phyloP scores from a whole-genome alignment of 2,329 filamentous ascomycete species.

The Trichophyton verrucosum region DNA sequence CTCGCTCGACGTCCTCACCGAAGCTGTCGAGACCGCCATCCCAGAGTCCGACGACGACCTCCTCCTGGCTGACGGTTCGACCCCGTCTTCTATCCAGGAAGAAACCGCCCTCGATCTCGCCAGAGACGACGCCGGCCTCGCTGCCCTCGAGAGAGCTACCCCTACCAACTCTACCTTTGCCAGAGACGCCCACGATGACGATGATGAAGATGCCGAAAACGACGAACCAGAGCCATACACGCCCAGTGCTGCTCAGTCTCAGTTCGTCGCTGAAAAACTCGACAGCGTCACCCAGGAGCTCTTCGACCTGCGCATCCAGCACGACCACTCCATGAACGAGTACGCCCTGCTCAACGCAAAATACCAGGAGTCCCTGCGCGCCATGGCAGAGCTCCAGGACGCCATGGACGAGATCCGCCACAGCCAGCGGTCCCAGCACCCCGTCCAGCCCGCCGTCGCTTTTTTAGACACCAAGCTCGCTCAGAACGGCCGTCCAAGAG shows the following conservation, averaged over 20 bases:
- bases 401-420: slow-evolving; percentile 63
- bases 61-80: slow-evolving; percentile 21
- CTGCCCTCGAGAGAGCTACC: slow-evolving; percentile 26
- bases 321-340: slow-evolving; percentile 70
- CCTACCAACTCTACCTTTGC: slow-evolving; percentile 5
- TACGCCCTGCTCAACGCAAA: slow-evolving; percentile 72
- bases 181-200: slow-evolving; percentile 9
- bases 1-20: slow-evolving; percentile 32
- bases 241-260: slow-evolving; percentile 64
- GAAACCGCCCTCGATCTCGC: slow-evolving; percentile 5
- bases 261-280: slow-evolving; percentile 82
- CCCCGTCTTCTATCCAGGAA: slow-evolving; percentile 14
- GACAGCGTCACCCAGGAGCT: slow-evolving; percentile 86
- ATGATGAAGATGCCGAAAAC: slow-evolving; percentile 12
- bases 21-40: slow-evolving; percentile 35
- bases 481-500: slow-evolving; percentile 54
- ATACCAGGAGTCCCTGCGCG: slow-evolving; percentile 77
- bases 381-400: slow-evolving; percentile 66
- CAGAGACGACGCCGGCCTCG: slow-evolving; percentile 24
- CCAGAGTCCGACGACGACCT: slow-evolving; percentile 33
- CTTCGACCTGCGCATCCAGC: slow-evolving; percentile 76
- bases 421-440: slow-evolving; percentile 32
- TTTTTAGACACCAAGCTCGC: slow-evolving; percentile 55
- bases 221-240: slow-evolving; percentile 29
- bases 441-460: slow-evolving; percentile 30